A percentile compares a stretch with the other conserved stretches of the same genome.
These are phyloP conservation scores for Heterobasidion parviporum DNA, from an alignment of 1,284 basidiomycete genomes.

Conservation along the genomic window DNA sequence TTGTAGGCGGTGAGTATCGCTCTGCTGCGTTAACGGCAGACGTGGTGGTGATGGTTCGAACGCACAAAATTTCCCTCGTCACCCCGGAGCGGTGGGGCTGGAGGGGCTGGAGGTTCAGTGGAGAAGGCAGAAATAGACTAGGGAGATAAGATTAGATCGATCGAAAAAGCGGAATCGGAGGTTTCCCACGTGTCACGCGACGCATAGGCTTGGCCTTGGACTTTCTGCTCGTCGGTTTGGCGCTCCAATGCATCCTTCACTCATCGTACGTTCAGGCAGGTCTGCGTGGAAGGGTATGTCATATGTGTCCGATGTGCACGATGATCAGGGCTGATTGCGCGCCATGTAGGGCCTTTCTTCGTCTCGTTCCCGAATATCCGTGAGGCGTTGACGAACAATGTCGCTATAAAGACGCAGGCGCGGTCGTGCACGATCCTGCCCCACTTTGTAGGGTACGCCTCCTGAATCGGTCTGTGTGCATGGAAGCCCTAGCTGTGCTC, in stretches of 20 bases:
- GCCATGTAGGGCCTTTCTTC: conserved; percentile 78
- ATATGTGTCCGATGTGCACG: not conserved
- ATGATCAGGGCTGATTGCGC: not conserved
- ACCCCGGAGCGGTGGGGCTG: too few species aligned
- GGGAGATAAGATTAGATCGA: too few species aligned
- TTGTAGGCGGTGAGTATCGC: not conserved
- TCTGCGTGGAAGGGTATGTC: conserved; percentile 26
- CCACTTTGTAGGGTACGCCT: conserved; percentile 81
- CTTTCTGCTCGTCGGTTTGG: not conserved
- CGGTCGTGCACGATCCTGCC: conserved; percentile 91
- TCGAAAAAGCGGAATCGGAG: too few species aligned
- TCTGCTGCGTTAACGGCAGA: not conserved
- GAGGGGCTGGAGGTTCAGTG: too few species aligned
- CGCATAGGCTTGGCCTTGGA: not conserved
- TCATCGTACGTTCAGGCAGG: conserved; percentile 19
- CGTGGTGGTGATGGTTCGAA: too few species aligned
- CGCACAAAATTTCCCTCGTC: too few species aligned
- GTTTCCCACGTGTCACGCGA: not conserved
- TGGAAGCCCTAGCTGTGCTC: not conserved
- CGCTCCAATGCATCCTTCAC: conserved; percentile 19
- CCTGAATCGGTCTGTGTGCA: not conserved
- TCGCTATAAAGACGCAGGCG: conserved; percentile 85
- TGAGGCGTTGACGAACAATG: conserved; percentile 77
- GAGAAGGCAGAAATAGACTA: too few species aligned
- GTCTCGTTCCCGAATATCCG: conserved; percentile 89